phyloP scores from a whole-genome alignment of 106 monocot genomes.

The Dactylorhiza incarnata region DNA sequence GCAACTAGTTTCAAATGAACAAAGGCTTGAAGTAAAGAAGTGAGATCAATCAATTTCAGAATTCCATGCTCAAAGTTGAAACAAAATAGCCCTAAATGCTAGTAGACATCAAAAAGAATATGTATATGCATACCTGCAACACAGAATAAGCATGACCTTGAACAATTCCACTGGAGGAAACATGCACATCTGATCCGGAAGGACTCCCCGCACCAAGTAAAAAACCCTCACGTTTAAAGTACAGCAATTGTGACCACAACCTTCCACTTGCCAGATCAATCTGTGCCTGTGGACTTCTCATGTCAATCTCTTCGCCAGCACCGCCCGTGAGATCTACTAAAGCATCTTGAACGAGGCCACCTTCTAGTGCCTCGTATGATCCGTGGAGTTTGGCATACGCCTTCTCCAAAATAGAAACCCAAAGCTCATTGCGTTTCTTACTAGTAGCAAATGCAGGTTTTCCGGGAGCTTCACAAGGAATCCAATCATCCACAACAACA shows the following conservation, averaged over 20 bases:
- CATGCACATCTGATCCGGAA: slow-evolving; percentile 88
- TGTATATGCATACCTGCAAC: slow-evolving; percentile 50
- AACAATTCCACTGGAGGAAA: slow-evolving; percentile 95
- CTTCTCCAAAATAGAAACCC: slow-evolving; percentile 97
- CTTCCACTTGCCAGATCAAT: slow-evolving; percentile 97
- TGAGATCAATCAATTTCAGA: no score
- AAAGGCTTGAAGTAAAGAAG: no score
- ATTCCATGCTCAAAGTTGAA: no score
- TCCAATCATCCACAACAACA: slow-evolving; percentile 98
- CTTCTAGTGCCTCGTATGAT: slow-evolving; percentile 94
- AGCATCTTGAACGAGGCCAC: slow-evolving; percentile 99
- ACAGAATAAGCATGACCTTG: slow-evolving; percentile 98
- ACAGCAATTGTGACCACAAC: slow-evolving; percentile 91
- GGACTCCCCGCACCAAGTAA: slow-evolving; percentile 97
- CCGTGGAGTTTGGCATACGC: slow-evolving; percentile 99
- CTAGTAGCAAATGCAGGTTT: slow-evolving; percentile 98
- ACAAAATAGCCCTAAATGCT: no score
- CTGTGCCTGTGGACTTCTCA: slow-evolving; percentile 89
- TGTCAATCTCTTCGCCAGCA: slow-evolving; percentile 98
- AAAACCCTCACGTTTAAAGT: slow-evolving; percentile 91
- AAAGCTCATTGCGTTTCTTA: slow-evolving; percentile 84
- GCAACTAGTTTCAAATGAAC: no score
- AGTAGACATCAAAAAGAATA: not conserved
- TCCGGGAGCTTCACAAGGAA: slow-evolving; percentile 86
- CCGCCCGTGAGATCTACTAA: slow-evolving; percentile 97